phyloP scores from a whole-genome alignment of 2,329 filamentous ascomycete species.

The Westerdykella aurantiaca region DNA sequence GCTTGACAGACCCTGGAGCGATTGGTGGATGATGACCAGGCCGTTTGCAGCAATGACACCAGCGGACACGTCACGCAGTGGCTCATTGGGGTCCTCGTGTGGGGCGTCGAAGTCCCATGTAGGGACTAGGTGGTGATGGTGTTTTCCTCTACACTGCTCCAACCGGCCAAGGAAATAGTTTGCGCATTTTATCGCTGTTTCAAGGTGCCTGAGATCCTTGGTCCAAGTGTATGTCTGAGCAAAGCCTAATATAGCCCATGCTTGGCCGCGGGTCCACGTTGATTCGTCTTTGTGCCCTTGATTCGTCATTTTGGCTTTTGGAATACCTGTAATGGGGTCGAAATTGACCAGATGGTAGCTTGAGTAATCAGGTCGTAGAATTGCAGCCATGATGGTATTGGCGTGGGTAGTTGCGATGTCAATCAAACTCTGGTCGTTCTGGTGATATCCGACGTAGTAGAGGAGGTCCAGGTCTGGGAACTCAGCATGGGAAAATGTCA shows the following conservation, averaged over 20 bases:
- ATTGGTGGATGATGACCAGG: slow-evolving; percentile 36
- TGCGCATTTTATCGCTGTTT: slow-evolving; percentile 42
- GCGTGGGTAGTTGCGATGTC: slow-evolving; percentile 39
- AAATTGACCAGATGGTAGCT: slow-evolving; percentile 46
- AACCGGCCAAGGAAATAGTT: slow-evolving; percentile 44
- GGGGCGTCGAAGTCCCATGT: slow-evolving; percentile 52
- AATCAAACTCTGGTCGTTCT: slow-evolving; percentile 24
- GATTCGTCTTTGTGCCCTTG: slow-evolving; percentile 43
- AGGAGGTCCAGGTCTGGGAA: slow-evolving; percentile 36
- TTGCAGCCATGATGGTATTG: slow-evolving; percentile 31
- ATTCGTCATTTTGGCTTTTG: slow-evolving; percentile 46
- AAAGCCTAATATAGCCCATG: slow-evolving; percentile 47
- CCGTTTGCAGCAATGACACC: slow-evolving; percentile 42
- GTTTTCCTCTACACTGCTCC: slow-evolving; percentile 27
- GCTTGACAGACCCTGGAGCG: slow-evolving; percentile 17
- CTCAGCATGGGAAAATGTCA: background rate
- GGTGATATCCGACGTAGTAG: slow-evolving; percentile 32
- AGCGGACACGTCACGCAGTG: slow-evolving; percentile 37
- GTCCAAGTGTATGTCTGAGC: slow-evolving; percentile 47
- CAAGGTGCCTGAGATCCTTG: slow-evolving; percentile 37
- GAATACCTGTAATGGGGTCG: slow-evolving; percentile 37
- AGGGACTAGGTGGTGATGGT: slow-evolving; percentile 35
- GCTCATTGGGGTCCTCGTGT: slow-evolving; percentile 26
- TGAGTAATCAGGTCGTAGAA: slow-evolving; percentile 32
- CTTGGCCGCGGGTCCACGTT: slow-evolving; percentile 47